These are phyloP conservation scores for Aechmea fasciata DNA, from an alignment of 176 grass and related monocot genomes.

Conservation along the genomic window DNA sequence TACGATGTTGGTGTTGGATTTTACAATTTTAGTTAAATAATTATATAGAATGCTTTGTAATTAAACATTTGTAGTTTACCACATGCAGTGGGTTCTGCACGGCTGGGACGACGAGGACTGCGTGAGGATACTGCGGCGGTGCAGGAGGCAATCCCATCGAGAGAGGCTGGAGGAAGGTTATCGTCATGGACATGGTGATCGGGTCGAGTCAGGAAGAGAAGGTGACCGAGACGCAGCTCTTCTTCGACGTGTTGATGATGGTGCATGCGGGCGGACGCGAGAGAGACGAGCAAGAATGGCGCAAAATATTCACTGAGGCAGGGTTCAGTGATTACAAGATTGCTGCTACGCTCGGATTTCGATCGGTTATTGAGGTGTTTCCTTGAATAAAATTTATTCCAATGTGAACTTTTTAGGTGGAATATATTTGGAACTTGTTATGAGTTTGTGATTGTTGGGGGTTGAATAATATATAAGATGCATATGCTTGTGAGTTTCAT, in stretches of 20 bases:
- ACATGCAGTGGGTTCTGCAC: slow-evolving; percentile 51
- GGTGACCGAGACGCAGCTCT: slow-evolving; percentile 32
- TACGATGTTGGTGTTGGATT: too few relatives aligned
- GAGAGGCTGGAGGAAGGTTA: slow-evolving; percentile 10
- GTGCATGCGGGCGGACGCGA: slow-evolving; percentile 17
- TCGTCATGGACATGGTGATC: slow-evolving; percentile 47
- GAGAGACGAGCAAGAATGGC: slow-evolving; percentile 39
- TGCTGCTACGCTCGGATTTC: slow-evolving; percentile 19
- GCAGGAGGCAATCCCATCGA: slow-evolving; percentile 45
- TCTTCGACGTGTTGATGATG: slow-evolving; percentile 51
- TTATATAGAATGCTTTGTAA: too few relatives aligned
- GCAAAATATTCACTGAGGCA: slow-evolving; percentile 31
- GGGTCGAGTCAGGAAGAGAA: slow-evolving; percentile 14
- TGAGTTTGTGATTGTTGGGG: too few relatives aligned
- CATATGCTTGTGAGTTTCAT: too few relatives aligned
- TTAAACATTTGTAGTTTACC: neutral
- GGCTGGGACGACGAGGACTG: slow-evolving; percentile 48
- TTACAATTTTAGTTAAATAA: too few relatives aligned
- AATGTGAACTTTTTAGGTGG: too few relatives aligned
- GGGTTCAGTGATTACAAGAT: slow-evolving; percentile 51
- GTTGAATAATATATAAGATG: too few relatives aligned
- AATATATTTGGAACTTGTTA: too few relatives aligned
- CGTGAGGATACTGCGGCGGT: slow-evolving; percentile 42
- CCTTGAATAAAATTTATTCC: too few relatives aligned
- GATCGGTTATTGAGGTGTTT: slow-evolving; percentile 56